Evolutionary conservation across 805 yeast genomes (phyloP), one percentile per base, ranked within the genome.

Genomic region (Torulaspora indica): DNA sequence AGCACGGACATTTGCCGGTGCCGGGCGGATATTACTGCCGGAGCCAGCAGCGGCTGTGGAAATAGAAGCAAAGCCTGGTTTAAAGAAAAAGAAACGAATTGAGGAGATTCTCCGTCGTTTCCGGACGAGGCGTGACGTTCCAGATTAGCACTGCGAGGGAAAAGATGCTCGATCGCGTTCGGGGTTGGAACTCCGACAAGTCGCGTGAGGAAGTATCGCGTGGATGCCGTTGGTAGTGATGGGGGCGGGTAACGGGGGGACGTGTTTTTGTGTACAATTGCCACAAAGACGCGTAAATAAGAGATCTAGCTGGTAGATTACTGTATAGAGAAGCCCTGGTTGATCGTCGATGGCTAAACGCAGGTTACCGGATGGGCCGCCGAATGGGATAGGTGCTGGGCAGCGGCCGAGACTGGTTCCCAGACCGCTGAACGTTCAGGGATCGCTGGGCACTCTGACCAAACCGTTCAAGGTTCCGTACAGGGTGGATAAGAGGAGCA

Each of bases 401-500:
- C 85, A 85, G 1, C 84, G 85, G 0, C 70, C 84, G 0, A 74
- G 78, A n/a, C 70, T 73, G 13, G 72, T 73, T 7, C 72, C 76
- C 38, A 68, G 81, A 34, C 81, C 81, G 6, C 69, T 82, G 17
- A 68, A 75, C 13, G 70, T 75, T 15, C 70, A 73, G 3, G 80
- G 78, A 40, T 75, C 86, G 2, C 64, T 72, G 2, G 68, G 61
- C 5, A 67, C 76, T 17, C 67, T 85, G n/a, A 66, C 79, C 2
- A 78, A 72, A 55, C 95, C 95, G 0, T 85, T 85, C 65, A 76
- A 71, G 47, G 74, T 83, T 1, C 95, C 95, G 0, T 75, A 81
- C 45, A 65, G 59, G 47, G 49, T 15, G 10, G 20, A 15, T 17
- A 8, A 15, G 18, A 14, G 33, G 3, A 12, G 18, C 2, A 7